Evolutionary conservation across 2,329 filamentous ascomycete genomes (phyloP), one percentile per base, ranked within the genome.

Genomic region (Camillea tinctor): DNA sequence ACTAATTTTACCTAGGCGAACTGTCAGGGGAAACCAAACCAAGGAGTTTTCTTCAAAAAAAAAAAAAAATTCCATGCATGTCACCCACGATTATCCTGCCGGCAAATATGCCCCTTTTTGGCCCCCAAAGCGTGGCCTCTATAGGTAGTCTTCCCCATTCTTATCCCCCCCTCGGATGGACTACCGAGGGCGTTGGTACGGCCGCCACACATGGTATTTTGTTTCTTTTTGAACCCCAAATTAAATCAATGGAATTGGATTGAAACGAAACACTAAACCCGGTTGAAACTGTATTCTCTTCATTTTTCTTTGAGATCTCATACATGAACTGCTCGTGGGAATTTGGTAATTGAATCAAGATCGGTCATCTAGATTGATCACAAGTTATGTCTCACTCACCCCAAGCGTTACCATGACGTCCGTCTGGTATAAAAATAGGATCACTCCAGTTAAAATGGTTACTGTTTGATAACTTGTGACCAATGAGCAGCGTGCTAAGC

Each of bases 391-490:
- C 54, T 60, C 55, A 49, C 53, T 58, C 40, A 52, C 55, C 21
- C 54, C 50, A 58, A 48, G 21, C 54, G 58, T 60, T 52, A 36
- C 26, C 54, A 57, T 66, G 65, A 65, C 63, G 65, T 65, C 54
- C 60, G 51, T 54, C 36, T 44, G 53, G 61, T 64, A 21, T 66
- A 66, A 64, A 62, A 65, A 66, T 65, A 66, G 63, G 62, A 65
- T 58, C 57, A 21, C 20, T 48, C 52, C 26, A 54, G 60, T 55
- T 59, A 59, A 52, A 55, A 50, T 53, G 54, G 55, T 54, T 60
- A 55, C 60, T 52, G 11, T 8, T 50, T 23, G 49, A 23, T 54
- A 52, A n/a, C 54, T 52, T 26, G 23, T n/a, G 52, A 30, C 61
- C 64, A 65, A 65, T 65, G 54, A 60, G 21, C 48, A 49, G 11